Evolutionary conservation across 2,329 filamentous ascomycete species (phyloP).

Genomic region (Trichophyton schoenleinii): DNA sequence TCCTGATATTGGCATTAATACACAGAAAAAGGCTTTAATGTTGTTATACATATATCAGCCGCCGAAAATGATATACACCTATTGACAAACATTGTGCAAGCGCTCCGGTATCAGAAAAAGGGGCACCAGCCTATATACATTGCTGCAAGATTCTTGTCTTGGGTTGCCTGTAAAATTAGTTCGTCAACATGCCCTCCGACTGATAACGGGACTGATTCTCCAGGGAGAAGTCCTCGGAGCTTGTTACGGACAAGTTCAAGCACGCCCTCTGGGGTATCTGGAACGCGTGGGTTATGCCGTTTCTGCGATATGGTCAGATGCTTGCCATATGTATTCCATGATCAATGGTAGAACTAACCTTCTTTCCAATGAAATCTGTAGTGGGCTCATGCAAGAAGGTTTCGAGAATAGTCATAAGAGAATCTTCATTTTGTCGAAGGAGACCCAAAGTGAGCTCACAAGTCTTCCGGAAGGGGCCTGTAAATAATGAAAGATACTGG

Average conservation of each 20-base stretch:
- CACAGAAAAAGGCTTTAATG: background rate
- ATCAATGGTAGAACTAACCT: conserved; percentile 26
- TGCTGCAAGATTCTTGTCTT: conserved; percentile 63
- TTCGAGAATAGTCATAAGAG: conserved; percentile 91
- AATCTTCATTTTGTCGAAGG: conserved; percentile 83
- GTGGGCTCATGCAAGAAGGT: conserved; percentile 96
- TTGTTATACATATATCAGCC: background rate
- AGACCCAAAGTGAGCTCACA: conserved; percentile 79
- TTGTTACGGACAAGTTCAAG: conserved; percentile 81
- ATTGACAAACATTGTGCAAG: background rate
- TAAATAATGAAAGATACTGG: background rate
- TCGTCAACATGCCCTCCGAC: conserved; percentile 97
- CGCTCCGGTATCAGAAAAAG: conserved; percentile 8
- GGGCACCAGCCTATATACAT: conserved; percentile 91
- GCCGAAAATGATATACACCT: background rate
- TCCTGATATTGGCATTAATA: background rate
- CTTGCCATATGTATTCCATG: background rate
- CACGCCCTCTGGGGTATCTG: conserved; percentile 63
- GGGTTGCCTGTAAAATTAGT: conserved; percentile 74
- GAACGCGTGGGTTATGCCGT: conserved; percentile 40
- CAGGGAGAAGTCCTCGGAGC: conserved; percentile 66
- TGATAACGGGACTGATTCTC: conserved; percentile 82
- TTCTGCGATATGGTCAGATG: conserved; percentile 28
- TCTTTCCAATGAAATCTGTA: conserved; percentile 75
- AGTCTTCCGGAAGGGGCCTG: conserved; percentile 71